Evolutionary conservation across 768 basidiomycete species (phyloP).

Genomic region (Xanthoconium stramineum): DNA sequence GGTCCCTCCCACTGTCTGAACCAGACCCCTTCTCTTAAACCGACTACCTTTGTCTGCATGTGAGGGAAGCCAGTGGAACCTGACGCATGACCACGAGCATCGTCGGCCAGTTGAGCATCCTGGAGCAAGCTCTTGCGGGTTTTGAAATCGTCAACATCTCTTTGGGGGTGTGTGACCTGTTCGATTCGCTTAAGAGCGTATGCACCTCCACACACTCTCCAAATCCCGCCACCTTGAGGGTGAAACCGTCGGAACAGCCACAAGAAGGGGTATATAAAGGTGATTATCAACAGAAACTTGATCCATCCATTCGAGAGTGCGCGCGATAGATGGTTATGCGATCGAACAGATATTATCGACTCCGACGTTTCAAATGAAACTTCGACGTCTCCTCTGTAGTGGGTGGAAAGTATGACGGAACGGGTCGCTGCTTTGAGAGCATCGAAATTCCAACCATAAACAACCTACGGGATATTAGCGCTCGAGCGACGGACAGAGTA

Average conservation of each 20-base stretch:
- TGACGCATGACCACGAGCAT: constrained; percentile 7
- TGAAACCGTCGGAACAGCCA: constrained; percentile 78
- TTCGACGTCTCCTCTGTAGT: constrained; percentile 34
- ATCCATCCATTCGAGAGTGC: constrained; percentile 70
- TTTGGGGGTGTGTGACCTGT: constrained; percentile 14
- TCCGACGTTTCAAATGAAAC: constrained; percentile 50
- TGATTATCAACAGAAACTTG: constrained; percentile 62
- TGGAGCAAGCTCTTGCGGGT: constrained; percentile 1
- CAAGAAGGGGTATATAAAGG: constrained; percentile 74
- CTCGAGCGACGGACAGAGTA: not conserved
- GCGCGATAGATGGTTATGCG: constrained; percentile 63
- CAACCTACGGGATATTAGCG: constrained; percentile 40
- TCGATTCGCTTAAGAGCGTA: constrained; percentile 60
- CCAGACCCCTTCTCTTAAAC: constrained; percentile 75
- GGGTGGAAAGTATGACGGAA: constrained; percentile 38
- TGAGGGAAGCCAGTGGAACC: constrained; percentile 30
- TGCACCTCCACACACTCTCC: constrained; percentile 74
- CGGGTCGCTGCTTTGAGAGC: constrained; percentile 39
- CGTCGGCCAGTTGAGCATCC: not conserved
- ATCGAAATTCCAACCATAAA: constrained; percentile 57
- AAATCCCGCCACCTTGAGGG: constrained; percentile 62
- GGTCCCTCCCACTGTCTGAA: constrained; percentile 72
- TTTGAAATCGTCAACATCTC: constrained; percentile 1
- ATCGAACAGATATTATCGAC: constrained; percentile 59
- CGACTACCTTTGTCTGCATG: constrained; percentile 42